phyloP scores from a whole-genome alignment of 2,329 filamentous ascomycete species.

The Pseudocercospora ulei region DNA sequence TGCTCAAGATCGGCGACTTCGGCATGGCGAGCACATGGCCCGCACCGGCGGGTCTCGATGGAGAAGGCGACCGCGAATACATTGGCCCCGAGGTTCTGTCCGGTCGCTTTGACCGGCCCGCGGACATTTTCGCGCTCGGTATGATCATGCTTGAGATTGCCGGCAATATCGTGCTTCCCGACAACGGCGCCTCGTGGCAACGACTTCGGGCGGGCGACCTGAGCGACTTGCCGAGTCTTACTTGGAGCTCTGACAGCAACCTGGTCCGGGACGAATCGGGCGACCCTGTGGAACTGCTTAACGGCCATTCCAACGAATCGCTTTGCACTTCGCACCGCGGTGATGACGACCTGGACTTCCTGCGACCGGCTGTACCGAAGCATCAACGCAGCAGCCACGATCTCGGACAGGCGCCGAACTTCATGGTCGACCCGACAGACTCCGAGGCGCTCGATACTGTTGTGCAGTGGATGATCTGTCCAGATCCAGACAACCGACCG shows the following conservation, averaged over 20 bases:
- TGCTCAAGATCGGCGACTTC: conserved; percentile 78
- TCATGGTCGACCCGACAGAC: conserved; percentile 73
- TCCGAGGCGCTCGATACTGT: conserved; percentile 69
- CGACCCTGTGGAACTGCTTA: conserved; percentile 43
- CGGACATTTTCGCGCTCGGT: conserved; percentile 87
- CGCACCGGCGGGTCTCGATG: conserved; percentile 64
- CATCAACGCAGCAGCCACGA: conserved; percentile 39
- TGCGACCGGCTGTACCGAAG: conserved; percentile 29
- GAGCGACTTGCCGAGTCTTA: conserved; percentile 77
- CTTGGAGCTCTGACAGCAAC: conserved; percentile 62
- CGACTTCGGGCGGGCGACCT: conserved; percentile 82
- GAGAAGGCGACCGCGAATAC: conserved; percentile 92
- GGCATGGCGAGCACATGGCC: conserved; percentile 73
- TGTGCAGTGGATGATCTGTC: conserved; percentile 78
- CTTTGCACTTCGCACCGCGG: conserved; percentile 27
- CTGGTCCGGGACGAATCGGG: conserved; percentile 66
- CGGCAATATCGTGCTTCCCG: conserved; percentile 83
- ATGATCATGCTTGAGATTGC: conserved; percentile 92
- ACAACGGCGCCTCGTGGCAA: conserved; percentile 86
- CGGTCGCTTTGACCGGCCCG: conserved; percentile 78
- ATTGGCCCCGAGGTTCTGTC: conserved; percentile 86
- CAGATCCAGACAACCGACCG: conserved; percentile 63
- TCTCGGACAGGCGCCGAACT: conserved; percentile 61
- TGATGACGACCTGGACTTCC: conserved; percentile 36
- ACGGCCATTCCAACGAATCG: conserved; percentile 27